phyloP scores from a whole-genome alignment of 768 basidiomycete genomes.

The Hirschioporus abietinus region DNA sequence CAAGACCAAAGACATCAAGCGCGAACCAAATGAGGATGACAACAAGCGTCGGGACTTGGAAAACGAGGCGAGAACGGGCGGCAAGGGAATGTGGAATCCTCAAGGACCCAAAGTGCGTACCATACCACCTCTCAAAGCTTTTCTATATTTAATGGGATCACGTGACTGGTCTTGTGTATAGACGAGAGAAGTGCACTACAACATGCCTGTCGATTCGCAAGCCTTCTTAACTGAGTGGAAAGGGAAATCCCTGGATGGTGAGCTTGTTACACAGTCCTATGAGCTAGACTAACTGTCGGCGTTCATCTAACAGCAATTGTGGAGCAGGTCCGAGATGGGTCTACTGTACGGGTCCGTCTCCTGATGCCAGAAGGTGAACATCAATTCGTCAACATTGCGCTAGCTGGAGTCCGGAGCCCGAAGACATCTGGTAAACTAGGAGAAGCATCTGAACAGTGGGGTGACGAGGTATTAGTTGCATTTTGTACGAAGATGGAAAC shows the following conservation, averaged over 20 bases:
- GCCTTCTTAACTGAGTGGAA: conserved; percentile 90
- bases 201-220: conserved; percentile 87
- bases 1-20: conserved; percentile 82
- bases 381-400: conserved; percentile 80
- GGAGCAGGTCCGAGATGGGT: conserved; percentile 91
- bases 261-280: conserved; percentile 11
- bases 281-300: conserved; percentile 1
- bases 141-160: conserved; percentile 7
- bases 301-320: conserved; percentile 59
- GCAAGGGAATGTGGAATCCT: conserved; percentile 83
- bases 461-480: conserved; percentile 71
- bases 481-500: conserved; percentile 4
- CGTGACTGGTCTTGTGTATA: conserved; percentile 24
- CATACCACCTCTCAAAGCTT: not conserved
- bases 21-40: conserved; percentile 79
- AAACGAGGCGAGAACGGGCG: conserved; percentile 65
- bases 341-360: conserved; percentile 82
- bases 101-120: conserved; percentile 61
- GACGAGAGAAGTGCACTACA: conserved; percentile 71
- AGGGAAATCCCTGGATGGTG: conserved; percentile 85
- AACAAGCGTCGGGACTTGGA: conserved; percentile 67
- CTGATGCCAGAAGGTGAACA: conserved; percentile 86
- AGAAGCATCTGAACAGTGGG: conserved; percentile 76
- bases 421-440: conserved; percentile 66
- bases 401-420: conserved; percentile 77